A percentile compares a stretch with the other conserved stretches of the same genome.
Conservation (phyloP, 2,329 filamentous ascomycete species). For the Blumeria hordei region DNA sequence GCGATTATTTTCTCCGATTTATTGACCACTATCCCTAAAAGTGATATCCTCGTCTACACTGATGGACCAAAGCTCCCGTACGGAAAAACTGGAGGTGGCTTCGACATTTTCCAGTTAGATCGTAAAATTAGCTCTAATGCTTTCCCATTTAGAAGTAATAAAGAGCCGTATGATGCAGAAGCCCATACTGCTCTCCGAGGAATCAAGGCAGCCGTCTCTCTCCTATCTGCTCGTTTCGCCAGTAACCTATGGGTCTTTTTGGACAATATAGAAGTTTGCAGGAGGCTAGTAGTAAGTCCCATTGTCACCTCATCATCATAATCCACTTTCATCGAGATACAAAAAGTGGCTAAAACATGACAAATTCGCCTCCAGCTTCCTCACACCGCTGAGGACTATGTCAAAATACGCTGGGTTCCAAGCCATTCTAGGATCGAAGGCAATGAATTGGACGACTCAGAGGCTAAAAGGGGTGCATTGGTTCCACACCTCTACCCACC, state of each 20-base stretch:
- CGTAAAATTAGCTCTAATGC: neutral
- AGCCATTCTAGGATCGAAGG: neutral
- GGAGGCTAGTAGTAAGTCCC: no score
- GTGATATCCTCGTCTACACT: no score
- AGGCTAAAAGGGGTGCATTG: neutral
- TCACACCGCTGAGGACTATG: neutral
- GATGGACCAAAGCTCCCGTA: neutral
- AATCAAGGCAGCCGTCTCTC: neutral
- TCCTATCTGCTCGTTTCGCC: no score
- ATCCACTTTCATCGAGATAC: no score
- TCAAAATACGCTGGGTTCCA: neutral
- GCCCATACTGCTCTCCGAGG: neutral
- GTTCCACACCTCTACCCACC: neutral
- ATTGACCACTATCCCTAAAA: neutral
- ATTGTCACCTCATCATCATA: no score
- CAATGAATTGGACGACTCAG: neutral
- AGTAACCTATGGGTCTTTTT: no score
- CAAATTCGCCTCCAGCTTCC: no score
- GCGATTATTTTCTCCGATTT: neutral
- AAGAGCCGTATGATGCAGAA: neutral
- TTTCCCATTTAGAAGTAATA: neutral
- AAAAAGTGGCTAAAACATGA: no score
- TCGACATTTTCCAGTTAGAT: neutral
- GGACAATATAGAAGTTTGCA: no score
- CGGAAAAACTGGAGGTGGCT: neutral